These are phyloP conservation scores for Colletotrichum simmondsii DNA, from an alignment of 2,329 filamentous ascomycete genomes.

Conservation along the genomic window DNA sequence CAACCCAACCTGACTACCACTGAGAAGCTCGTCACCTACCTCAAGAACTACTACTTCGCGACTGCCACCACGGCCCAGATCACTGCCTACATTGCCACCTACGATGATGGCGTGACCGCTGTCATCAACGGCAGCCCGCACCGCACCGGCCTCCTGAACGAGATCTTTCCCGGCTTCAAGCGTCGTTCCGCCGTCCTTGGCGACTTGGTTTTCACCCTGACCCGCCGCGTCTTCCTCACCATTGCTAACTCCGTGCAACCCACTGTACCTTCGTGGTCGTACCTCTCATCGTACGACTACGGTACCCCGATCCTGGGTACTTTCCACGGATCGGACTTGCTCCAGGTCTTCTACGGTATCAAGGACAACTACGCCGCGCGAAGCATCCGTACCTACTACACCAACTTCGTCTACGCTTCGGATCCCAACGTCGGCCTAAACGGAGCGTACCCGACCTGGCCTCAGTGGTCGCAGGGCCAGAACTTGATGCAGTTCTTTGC, in stretches of 20 bases:
- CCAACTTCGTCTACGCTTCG: conserved; percentile 76
- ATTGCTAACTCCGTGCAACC: conserved; percentile 54
- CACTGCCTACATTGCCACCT: conserved; percentile 61
- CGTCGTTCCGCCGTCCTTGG: conserved; percentile 71
- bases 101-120: conserved; percentile 57
- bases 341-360: conserved; percentile 70
- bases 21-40: conserved; percentile 49
- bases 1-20: conserved; percentile 68
- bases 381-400: conserved; percentile 69
- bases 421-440: conserved; percentile 72
- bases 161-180: conserved; percentile 74
- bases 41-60: conserved; percentile 42
- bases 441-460: conserved; percentile 51
- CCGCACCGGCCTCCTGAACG: conserved; percentile 65
- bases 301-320: conserved; percentile 80
- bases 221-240: conserved; percentile 56
- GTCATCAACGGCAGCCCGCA: conserved; percentile 70
- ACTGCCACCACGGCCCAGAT: conserved; percentile 47
- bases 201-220: conserved; percentile 66
- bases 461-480: conserved; percentile 54
- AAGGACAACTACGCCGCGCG: conserved; percentile 44
- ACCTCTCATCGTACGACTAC: conserved; percentile 78
- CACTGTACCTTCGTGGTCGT: conserved; percentile 76
- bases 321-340: conserved; percentile 77
- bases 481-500: conserved; percentile 62